These are phyloP conservation scores for Russula earlei DNA, from an alignment of 768 basidiomycete genomes.

Conservation along the genomic window DNA sequence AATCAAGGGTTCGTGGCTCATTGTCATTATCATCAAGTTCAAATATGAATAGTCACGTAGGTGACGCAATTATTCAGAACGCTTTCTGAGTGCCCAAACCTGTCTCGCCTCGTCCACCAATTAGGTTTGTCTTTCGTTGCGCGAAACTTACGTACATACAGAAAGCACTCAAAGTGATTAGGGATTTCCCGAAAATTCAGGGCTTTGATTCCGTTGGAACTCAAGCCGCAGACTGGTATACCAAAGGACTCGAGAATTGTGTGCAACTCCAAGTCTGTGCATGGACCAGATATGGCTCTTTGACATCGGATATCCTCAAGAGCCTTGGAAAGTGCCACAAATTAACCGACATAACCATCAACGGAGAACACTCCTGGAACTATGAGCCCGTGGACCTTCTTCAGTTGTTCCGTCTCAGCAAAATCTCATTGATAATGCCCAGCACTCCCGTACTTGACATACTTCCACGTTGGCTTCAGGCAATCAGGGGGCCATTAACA, in stretches of 20 bases:
- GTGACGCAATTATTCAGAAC: slow-evolving; percentile 54
- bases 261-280: slow-evolving; percentile 50
- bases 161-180: slow-evolving; percentile 42
- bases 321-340: slow-evolving; percentile 35
- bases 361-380: slow-evolving; percentile 47
- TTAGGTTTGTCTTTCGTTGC: slow-evolving; percentile 40
- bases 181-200: slow-evolving; percentile 58
- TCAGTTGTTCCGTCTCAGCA: slow-evolving; percentile 41
- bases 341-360: slow-evolving; percentile 58
- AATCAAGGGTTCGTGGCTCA: slow-evolving; percentile 37
- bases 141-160: not conserved
- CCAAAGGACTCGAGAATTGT: slow-evolving; percentile 51
- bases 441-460: slow-evolving; percentile 41
- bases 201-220: slow-evolving; percentile 26
- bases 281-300: slow-evolving; percentile 75
- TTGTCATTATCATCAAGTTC: not conserved
- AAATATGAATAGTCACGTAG: slow-evolving; percentile 29
- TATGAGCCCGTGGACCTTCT: slow-evolving; percentile 46
- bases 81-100: slow-evolving; percentile 41
- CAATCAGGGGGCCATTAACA: slow-evolving; percentile 38
- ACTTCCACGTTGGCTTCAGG: slow-evolving; percentile 42
- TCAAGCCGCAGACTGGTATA: slow-evolving; percentile 31
- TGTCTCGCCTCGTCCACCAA: slow-evolving; percentile 47
- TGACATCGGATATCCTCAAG: slow-evolving; percentile 49
- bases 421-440: slow-evolving; percentile 70